phyloP scores from a whole-genome alignment of 306 rosid genomes.

The Cicer pinnatifidum region DNA sequence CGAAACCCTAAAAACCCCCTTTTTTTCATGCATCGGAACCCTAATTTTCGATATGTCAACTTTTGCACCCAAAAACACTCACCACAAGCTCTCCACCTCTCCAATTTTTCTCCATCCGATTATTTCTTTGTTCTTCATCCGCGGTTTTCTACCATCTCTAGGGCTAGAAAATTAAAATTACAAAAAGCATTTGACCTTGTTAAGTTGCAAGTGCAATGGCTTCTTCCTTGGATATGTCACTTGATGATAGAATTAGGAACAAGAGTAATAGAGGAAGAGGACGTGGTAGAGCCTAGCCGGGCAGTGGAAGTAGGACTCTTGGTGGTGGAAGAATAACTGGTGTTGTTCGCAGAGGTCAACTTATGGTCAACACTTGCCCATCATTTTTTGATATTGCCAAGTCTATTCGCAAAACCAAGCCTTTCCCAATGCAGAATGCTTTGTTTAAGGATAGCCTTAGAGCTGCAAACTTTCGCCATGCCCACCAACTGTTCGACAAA shows the following conservation, averaged over 20 bases:
- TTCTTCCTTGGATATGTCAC: slow-evolving; percentile 87
- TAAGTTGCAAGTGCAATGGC: slow-evolving; percentile 54
- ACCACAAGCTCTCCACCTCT: neutral
- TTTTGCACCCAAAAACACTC: slow-evolving; percentile 6
- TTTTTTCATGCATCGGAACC: neutral
- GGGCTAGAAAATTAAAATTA: slow-evolving; percentile 37
- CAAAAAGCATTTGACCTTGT: slow-evolving; percentile 24
- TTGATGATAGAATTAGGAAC: slow-evolving; percentile 85
- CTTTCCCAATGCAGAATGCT: too few species aligned
- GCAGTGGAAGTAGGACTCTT: slow-evolving; percentile 69
- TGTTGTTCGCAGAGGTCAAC: slow-evolving; percentile 77
- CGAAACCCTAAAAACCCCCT: slow-evolving; percentile 51
- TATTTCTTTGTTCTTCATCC: neutral
- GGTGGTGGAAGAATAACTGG: slow-evolving; percentile 61
- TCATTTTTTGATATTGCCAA: slow-evolving; percentile 85
- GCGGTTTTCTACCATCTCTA: slow-evolving; percentile 5
- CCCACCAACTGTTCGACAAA: slow-evolving; percentile 53
- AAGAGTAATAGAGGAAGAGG: slow-evolving; percentile 77
- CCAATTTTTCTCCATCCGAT: neutral
- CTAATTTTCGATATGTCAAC: slow-evolving; percentile 19
- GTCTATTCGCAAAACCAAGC: slow-evolving; percentile 16
- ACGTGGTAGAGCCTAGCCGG: too few species aligned
- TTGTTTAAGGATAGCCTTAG: too few species aligned
- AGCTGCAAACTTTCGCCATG: slow-evolving; percentile 44
- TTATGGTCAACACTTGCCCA: slow-evolving; percentile 62